phyloP scores from a whole-genome alignment of 2,329 filamentous ascomycete species.

The Ambrosiella cleistominuta region DNA sequence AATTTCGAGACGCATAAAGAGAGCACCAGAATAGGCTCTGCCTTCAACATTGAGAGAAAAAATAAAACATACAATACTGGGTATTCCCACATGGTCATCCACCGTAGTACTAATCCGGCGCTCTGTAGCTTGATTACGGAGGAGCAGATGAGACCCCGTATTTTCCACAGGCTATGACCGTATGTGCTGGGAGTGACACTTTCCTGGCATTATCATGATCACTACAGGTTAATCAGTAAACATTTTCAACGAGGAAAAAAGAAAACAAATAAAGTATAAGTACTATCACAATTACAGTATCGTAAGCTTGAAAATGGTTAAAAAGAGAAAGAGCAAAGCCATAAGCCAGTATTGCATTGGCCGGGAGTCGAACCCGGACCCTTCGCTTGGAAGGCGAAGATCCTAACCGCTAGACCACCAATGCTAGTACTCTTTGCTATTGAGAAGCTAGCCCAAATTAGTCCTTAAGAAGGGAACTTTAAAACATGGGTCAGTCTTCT shows the following conservation, averaged over 20 bases:
- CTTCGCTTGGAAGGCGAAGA: conserved; percentile 14
- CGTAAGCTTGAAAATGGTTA: too few species aligned
- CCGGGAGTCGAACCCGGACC: conserved; percentile 14
- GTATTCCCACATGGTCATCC: too few species aligned
- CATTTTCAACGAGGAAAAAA: neutral
- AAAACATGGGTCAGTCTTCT: neutral
- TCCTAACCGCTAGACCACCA: conserved; percentile 14
- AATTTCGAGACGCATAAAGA: too few species aligned
- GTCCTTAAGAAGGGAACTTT: neutral
- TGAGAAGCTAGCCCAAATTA: neutral
- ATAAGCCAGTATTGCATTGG: neutral
- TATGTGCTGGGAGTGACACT: too few species aligned
- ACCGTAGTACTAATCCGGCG: too few species aligned
- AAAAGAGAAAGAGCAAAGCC: neutral
- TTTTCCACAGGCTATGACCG: too few species aligned
- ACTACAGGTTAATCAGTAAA: neutral
- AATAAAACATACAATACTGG: too few species aligned
- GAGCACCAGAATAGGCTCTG: too few species aligned
- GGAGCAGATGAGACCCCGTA: too few species aligned
- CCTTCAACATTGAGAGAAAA: too few species aligned
- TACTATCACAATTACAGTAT: too few species aligned
- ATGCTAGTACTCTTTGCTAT: neutral
- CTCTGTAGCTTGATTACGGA: too few species aligned
- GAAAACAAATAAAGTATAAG: neutral
- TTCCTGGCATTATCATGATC: neutral